Evolutionary conservation across 1,139 yeast species (phyloP).

Genomic region (Suhomyces kunorum): DNA sequence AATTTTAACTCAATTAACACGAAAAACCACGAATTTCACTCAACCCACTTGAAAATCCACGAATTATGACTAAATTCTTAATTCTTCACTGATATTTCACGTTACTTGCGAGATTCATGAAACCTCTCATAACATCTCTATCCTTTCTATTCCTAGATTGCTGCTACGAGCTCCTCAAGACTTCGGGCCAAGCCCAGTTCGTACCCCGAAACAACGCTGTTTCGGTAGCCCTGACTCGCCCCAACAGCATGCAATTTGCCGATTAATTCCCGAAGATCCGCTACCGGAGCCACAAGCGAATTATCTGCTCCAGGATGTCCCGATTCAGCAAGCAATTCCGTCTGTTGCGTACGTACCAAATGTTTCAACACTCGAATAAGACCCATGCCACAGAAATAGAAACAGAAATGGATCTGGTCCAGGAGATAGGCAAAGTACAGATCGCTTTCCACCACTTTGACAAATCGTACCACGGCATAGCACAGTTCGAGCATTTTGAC

Average conservation of each 20-base stretch:
- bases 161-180: neutral
- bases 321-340: constrained; percentile 4
- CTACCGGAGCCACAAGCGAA: neutral
- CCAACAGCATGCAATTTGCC: constrained; percentile 35
- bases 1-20: too few species aligned
- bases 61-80: too few species aligned
- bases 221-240: constrained; percentile 27
- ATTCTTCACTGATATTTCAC: neutral
- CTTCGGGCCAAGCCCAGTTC: constrained; percentile 24
- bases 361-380: constrained; percentile 32
- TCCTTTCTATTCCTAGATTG: neutral
- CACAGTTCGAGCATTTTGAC: constrained; percentile 36
- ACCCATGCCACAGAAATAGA: constrained; percentile 52
- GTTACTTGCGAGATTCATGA: neutral
- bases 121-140: neutral
- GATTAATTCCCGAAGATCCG: constrained; percentile 20
- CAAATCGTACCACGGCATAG: constrained; percentile 43
- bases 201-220: constrained; percentile 35
- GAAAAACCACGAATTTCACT: too few species aligned
- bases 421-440: constrained; percentile 68
- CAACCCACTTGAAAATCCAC: too few species aligned
- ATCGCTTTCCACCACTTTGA: constrained; percentile 50
- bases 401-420: constrained; percentile 65
- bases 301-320: neutral
- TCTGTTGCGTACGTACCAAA: constrained; percentile 11